Evolutionary conservation across 805 yeast species (phyloP).

Genomic region (Saccharomycopsis sp.): DNA sequence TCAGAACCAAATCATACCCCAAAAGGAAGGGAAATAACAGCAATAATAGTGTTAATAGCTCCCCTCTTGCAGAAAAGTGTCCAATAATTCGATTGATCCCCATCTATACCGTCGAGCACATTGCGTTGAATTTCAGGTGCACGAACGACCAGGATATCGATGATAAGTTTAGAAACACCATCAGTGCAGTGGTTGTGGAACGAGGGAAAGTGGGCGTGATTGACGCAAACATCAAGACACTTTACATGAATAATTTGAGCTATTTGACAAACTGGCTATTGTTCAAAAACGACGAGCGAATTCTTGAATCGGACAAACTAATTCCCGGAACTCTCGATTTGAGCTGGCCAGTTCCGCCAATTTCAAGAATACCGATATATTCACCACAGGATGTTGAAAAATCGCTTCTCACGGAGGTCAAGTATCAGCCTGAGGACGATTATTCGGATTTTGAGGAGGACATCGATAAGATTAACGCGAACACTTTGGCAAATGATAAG

Average conservation of each 20-base stretch:
- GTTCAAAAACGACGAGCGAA: constrained; percentile 21
- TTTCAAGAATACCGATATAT: constrained; percentile 55
- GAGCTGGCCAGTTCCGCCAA: constrained; percentile 74
- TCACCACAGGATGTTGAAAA: constrained; percentile 72
- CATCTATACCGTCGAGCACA: constrained; percentile 78
- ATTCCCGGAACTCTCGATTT: constrained; percentile 18
- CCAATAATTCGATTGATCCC: constrained; percentile 68
- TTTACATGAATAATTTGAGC: constrained; percentile 58
- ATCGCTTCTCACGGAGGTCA: constrained; percentile 68
- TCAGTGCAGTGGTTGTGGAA: constrained; percentile 77
- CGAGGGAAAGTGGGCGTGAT: constrained; percentile 76
- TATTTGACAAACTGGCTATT: constrained; percentile 59
- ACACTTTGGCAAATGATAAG: constrained; percentile 22
- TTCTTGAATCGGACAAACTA: constrained; percentile 9
- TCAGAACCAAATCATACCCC: constrained; percentile 23
- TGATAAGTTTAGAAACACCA: constrained; percentile 50
- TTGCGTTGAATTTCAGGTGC: constrained; percentile 43
- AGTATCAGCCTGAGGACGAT: constrained; percentile 39
- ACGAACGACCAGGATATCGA: constrained; percentile 26
- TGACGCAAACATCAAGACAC: constrained; percentile 73
- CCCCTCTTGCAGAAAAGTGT: constrained; percentile 26
- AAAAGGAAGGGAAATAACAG: constrained; percentile 12
- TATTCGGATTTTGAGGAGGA: constrained; percentile 43
- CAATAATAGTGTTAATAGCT: constrained; percentile 1
- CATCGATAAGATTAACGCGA: constrained; percentile 27